Evolutionary conservation across 1,284 basidiomycete genomes (phyloP).

Genomic region (Anthracocystis walkeri): DNA sequence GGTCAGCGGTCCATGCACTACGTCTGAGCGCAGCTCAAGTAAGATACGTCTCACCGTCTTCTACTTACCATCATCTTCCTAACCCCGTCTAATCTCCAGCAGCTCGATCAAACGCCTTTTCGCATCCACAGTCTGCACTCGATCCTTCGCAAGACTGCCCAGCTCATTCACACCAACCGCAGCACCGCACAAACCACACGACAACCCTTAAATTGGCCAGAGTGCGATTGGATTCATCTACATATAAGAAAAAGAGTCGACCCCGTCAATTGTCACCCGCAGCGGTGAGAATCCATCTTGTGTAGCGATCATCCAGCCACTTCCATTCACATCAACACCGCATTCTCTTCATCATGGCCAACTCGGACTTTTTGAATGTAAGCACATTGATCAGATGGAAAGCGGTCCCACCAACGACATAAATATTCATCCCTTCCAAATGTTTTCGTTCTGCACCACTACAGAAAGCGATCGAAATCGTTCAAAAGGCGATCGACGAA

Average conservation of each 20-base stretch:
- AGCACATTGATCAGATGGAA: conserved; percentile 5
- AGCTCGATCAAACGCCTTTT: neutral
- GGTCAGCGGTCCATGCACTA: neutral
- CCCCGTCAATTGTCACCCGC: neutral
- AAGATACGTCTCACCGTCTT: neutral
- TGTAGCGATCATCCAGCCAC: neutral
- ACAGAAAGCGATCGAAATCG: conserved; percentile 87
- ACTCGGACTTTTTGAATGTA: conserved; percentile 60
- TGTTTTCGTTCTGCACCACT: no score
- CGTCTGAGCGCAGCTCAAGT: conserved; percentile 20
- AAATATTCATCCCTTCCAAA: no score
- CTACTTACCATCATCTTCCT: neutral
- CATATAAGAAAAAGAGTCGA: no score
- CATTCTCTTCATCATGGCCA: conserved; percentile 47
- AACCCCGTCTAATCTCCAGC: conserved; percentile 31
- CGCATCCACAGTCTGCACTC: neutral
- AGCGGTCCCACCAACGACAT: conserved; percentile 1
- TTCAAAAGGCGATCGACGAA: conserved; percentile 93
- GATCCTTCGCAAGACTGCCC: neutral
- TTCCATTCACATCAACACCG: neutral
- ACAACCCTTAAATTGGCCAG: neutral
- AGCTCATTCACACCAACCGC: neutral
- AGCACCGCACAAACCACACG: neutral
- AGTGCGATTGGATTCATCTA: no score
- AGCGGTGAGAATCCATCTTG: neutral